Percentiles rank a stretch among this genome's conserved stretches.
Evolutionary conservation across 2,329 filamentous ascomycete species (phyloP).

Genomic region (Leptographium galeiforme): DNA sequence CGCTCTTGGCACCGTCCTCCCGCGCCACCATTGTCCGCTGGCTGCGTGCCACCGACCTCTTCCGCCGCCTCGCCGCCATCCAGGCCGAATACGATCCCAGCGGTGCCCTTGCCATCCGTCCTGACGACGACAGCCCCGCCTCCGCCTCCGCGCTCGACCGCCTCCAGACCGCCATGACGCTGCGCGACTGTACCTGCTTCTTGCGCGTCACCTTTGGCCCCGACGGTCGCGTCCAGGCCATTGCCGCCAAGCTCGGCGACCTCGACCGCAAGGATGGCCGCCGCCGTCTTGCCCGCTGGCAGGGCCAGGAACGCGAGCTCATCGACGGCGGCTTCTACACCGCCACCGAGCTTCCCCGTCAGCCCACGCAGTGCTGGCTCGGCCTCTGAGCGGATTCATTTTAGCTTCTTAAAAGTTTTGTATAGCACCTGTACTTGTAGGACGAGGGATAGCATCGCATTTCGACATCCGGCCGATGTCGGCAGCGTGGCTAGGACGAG

Average conservation of each 20-base stretch:
- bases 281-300: slow-evolving; percentile 59
- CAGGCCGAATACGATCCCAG: slow-evolving; percentile 16
- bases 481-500: no score
- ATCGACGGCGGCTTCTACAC: slow-evolving; percentile 57
- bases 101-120: slow-evolving; percentile 3
- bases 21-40: slow-evolving; percentile 22
- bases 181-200: slow-evolving; percentile 68
- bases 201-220: slow-evolving; percentile 55
- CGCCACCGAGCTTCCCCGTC: slow-evolving; percentile 11
- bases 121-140: background rate
- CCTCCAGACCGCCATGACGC: slow-evolving; percentile 62
- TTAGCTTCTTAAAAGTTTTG: background rate
- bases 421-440: background rate
- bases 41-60: slow-evolving; percentile 23
- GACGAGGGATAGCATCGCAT: background rate
- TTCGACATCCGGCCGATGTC: no score
- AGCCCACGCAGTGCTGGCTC: slow-evolving; percentile 15
- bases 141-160: slow-evolving; percentile 21
- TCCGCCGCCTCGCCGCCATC: slow-evolving; percentile 29
- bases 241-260: slow-evolving; percentile 55
- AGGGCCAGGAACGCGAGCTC: slow-evolving; percentile 45
- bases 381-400: background rate
- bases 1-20: slow-evolving; percentile 11
- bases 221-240: slow-evolving; percentile 34
- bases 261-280: slow-evolving; percentile 61